A percentile compares a stretch with the other conserved stretches of the same genome.
These are phyloP conservation scores for Sarocladiaceae sp. DNA, from an alignment of 2,329 filamentous ascomycete genomes.

Conservation along the genomic window DNA sequence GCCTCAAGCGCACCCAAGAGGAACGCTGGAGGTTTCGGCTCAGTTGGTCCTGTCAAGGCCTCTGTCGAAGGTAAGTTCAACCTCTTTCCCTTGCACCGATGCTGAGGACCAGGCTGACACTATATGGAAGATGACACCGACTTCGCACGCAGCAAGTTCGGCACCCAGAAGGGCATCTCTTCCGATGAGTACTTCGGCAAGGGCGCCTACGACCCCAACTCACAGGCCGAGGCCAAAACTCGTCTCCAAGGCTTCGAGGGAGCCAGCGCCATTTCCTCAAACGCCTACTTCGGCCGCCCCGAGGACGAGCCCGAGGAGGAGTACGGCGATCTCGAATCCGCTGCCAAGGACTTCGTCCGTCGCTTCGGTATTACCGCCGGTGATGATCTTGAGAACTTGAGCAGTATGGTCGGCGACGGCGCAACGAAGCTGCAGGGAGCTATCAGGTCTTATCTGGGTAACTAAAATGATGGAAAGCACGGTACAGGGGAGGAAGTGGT, in stretches of 20 bases:
- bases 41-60: conserved; percentile 71
- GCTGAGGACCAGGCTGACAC: neutral
- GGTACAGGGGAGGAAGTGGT: conserved; percentile 11
- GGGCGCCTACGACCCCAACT: conserved; percentile 74
- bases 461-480: conserved; percentile 30
- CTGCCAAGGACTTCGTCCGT: conserved; percentile 92
- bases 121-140: conserved; percentile 64
- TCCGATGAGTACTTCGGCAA: conserved; percentile 98
- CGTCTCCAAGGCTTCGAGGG: conserved; percentile 91
- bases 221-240: conserved; percentile 80
- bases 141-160: conserved; percentile 86
- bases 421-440: conserved; percentile 78
- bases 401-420: conserved; percentile 77
- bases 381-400: conserved; percentile 91
- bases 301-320: conserved; percentile 77
- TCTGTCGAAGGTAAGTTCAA: conserved; percentile 57
- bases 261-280: conserved; percentile 86
- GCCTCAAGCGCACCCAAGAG: conserved; percentile 56
- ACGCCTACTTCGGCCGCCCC: conserved; percentile 93
- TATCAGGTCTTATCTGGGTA: conserved; percentile 60
- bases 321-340: conserved; percentile 88
- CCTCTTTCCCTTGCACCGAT: neutral
- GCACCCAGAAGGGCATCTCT: conserved; percentile 89
- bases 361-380: conserved; percentile 94
- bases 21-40: conserved; percentile 83